A percentile compares a stretch with the other conserved stretches of the same genome.
These are phyloP conservation scores for Suillus sp. DNA, from an alignment of 768 basidiomycete species.

Conservation along the genomic window DNA sequence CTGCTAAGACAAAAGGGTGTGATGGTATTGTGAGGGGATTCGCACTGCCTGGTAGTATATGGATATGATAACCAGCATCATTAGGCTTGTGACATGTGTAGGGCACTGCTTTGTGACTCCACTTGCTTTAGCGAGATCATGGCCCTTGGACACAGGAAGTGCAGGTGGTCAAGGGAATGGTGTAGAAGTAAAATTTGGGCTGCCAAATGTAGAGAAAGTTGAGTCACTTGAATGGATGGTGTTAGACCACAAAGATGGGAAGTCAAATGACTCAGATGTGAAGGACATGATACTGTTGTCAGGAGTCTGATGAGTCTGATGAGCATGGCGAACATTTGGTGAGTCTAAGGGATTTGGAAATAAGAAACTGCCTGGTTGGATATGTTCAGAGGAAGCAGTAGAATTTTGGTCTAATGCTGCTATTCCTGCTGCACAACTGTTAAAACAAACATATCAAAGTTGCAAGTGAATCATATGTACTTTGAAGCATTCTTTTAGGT, in stretches of 20 bases:
- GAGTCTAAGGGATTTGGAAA: background rate
- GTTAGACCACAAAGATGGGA: too few relatives aligned
- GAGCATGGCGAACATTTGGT: too few relatives aligned
- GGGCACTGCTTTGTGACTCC: background rate
- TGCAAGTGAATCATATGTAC: background rate
- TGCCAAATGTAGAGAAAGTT: too few relatives aligned
- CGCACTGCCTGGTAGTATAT: background rate
- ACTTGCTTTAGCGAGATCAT: background rate
- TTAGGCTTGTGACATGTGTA: background rate
- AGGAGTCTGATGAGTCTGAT: too few relatives aligned
- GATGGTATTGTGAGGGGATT: background rate
- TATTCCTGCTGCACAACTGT: too few relatives aligned
- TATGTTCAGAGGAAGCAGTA: background rate
- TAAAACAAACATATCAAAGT: too few relatives aligned
- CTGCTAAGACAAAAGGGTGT: background rate
- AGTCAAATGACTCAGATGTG: too few relatives aligned
- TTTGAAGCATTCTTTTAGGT: background rate
- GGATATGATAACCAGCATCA: background rate
- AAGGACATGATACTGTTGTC: too few relatives aligned
- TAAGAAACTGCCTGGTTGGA: too few relatives aligned
- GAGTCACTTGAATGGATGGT: too few relatives aligned
- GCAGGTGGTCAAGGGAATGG: too few relatives aligned
- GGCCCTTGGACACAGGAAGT: constrained; percentile 4
- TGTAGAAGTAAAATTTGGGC: too few relatives aligned
- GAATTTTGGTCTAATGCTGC: background rate